phyloP scores from a whole-genome alignment of 2,329 filamentous ascomycete genomes.

The Sordariomycetes sp. region DNA sequence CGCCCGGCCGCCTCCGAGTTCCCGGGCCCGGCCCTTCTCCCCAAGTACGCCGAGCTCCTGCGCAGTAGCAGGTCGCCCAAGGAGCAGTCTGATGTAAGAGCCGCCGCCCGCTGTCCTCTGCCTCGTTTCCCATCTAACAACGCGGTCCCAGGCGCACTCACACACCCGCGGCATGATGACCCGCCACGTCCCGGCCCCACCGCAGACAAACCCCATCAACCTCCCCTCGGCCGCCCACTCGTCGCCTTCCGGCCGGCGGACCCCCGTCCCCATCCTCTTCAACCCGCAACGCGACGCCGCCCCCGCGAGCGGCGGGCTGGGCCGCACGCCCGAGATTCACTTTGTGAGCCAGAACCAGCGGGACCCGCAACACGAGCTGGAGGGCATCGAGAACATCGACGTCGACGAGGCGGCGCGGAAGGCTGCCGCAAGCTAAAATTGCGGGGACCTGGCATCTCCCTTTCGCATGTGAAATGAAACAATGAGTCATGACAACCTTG shows the following conservation, averaged over 20 bases:
- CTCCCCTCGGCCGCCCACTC: not conserved
- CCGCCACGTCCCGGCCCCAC: not conserved
- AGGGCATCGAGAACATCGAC: not conserved
- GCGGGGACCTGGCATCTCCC: not conserved
- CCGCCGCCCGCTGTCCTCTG: not conserved
- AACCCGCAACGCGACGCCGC: not conserved
- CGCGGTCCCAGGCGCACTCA: not conserved
- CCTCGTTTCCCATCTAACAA: not conserved
- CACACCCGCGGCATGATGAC: slow-evolving; percentile 1
- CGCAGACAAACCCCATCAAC: not conserved
- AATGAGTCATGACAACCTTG: not conserved
- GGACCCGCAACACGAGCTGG: not conserved
- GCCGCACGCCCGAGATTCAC: not conserved
- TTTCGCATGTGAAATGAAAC: not conserved
- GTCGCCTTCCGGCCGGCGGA: slow-evolving; percentile 1
- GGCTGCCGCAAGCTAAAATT: not conserved
- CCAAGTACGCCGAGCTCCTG: slow-evolving; percentile 36
- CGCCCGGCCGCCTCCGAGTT: slow-evolving; percentile 24
- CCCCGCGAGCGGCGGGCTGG: not conserved
- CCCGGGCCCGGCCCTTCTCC: slow-evolving; percentile 27
- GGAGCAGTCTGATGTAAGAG: slow-evolving; percentile 27
- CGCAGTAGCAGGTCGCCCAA: slow-evolving; percentile 16
- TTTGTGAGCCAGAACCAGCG: not conserved
- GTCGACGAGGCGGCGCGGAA: slow-evolving; percentile 3
- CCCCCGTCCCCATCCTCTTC: slow-evolving; percentile 4